A percentile compares a stretch with the other conserved stretches of the same genome.
phyloP scores from a whole-genome alignment of 495 filamentous ascomycete genomes.

The Lentithecium fluviatile region DNA sequence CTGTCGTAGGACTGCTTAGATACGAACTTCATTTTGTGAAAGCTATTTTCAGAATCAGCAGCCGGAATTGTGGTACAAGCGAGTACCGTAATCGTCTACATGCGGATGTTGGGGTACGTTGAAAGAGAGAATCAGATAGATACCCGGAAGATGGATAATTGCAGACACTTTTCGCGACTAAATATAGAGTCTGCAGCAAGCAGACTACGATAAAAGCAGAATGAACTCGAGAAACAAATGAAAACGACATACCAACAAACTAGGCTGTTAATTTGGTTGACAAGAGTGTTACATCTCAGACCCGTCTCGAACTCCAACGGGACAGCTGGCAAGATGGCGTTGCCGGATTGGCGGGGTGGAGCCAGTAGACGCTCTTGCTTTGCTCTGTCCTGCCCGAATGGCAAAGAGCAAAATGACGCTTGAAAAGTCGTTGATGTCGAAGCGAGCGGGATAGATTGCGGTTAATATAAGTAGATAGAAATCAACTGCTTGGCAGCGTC shows the following conservation, averaged over 20 bases:
- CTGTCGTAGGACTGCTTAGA: background rate
- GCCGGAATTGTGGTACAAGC: conserved; percentile 15
- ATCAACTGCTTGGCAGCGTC: conserved; percentile 4
- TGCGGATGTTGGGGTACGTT: conserved; percentile 6
- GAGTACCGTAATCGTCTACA: conserved; percentile 3
- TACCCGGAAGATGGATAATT: conserved; percentile 1
- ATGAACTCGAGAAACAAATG: background rate
- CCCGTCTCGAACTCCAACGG: background rate
- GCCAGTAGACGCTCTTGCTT: background rate
- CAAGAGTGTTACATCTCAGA: conserved; percentile 17
- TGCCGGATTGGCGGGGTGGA: background rate
- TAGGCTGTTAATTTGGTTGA: conserved; percentile 10
- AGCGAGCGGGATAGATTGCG: conserved; percentile 33
- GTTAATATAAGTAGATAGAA: conserved; percentile 28
- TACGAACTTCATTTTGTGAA: conserved; percentile 18
- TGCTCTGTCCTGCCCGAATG: background rate
- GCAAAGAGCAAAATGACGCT: background rate
- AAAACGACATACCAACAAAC: background rate
- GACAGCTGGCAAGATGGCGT: background rate
- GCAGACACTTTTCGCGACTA: conserved; percentile 2
- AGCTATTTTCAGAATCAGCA: conserved; percentile 24
- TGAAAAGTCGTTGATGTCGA: conserved; percentile 14
- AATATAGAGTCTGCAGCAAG: conserved; percentile 5
- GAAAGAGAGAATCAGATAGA: conserved; percentile 6
- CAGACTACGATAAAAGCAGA: conserved; percentile 10